Evolutionary conservation across 306 rosid species (phyloP).

Genomic region (Lupinus albus): DNA sequence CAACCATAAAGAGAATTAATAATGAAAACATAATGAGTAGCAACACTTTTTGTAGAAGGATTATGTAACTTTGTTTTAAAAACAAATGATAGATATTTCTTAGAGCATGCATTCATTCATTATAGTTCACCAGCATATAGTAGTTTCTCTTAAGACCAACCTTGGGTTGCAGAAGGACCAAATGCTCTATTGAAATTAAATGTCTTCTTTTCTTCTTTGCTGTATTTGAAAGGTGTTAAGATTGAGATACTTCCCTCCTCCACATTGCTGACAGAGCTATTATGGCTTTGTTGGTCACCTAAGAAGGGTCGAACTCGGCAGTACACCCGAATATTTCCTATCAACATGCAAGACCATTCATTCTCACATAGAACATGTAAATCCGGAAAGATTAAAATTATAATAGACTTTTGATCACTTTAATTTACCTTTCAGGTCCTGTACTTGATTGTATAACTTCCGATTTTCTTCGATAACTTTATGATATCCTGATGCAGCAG

Average conservation of each 20-base stretch:
- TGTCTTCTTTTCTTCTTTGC: constrained; percentile 76
- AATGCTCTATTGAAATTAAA: constrained; percentile 80
- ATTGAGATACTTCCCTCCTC: constrained; percentile 72
- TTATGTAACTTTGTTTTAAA: background rate
- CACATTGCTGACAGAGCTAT: constrained; percentile 51
- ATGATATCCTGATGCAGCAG: constrained; percentile 89
- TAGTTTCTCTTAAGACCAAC: constrained; percentile 42
- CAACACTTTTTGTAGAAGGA: constrained; percentile 5
- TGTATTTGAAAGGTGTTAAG: constrained; percentile 66
- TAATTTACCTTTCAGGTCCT: constrained; percentile 81
- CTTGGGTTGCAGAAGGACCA: constrained; percentile 84
- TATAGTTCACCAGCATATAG: background rate
- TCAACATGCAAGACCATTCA: constrained; percentile 40
- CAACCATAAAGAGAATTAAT: constrained; percentile 14
- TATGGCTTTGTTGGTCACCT: constrained; percentile 53
- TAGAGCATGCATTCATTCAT: background rate
- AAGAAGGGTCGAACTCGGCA: constrained; percentile 91
- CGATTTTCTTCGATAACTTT: constrained; percentile 96
- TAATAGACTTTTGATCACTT: constrained; percentile 1
- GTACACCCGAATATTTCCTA: constrained; percentile 94
- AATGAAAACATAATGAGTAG: background rate
- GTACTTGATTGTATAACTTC: constrained; percentile 85
- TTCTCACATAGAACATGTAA: constrained; percentile 13
- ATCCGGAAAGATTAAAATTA: background rate
- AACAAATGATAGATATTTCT: background rate